Evolutionary conservation across 495 filamentous ascomycete genomes (phyloP), one percentile per base, ranked within the genome.

Genomic region (Aeminium ludgeri): DNA sequence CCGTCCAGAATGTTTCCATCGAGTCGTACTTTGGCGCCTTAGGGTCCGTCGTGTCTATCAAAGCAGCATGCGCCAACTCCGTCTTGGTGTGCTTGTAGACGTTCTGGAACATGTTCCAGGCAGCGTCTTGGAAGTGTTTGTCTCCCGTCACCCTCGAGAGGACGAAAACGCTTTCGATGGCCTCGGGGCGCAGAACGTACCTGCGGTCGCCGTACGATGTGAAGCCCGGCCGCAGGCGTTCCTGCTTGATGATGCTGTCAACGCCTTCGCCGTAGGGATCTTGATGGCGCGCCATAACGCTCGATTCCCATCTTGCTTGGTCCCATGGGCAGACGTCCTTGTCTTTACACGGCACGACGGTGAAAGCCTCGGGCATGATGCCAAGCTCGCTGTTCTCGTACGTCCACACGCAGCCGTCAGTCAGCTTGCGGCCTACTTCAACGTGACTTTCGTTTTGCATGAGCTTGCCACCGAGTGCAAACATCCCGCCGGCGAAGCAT

Each of bases 331-430:
- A 78, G 3, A 61, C 41, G 23, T 62, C 66, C 58, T 54, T 4
- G 1, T 43, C 40, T 10, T 60, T 45, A 52, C 76, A 80, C 6
- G 65, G 54, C n/a, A 65, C 55, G 52, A 70, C 63, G 17, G 64
- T 54, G 48, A 75, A 66, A 0, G 61, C 54, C 34, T 80, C 75
- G 0, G 76, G 75, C 61, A 64, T 64, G 48, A 97, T 82, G 3
- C 87, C 91, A 0, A 77, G 80, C 1, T 72, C 65, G 10, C 81
- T 85, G 13, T 69, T 67, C 49, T 83, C 74, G 55, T 96, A 96
- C 1, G 85, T 80, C 87, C 85, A 96, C 2, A 89, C 80, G 55
- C 89, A 97, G 16, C 87, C 91, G 43, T 92, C 86, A 0, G 87
- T 81, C 10, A 97, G 57, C 44, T 69, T 66, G 2, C 61, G 61